Percentiles rank a stretch among this genome's conserved stretches.
Evolutionary conservation across 129 eudicot genomes (phyloP).

Genomic region (carrot (Daucus carota)): DNA sequence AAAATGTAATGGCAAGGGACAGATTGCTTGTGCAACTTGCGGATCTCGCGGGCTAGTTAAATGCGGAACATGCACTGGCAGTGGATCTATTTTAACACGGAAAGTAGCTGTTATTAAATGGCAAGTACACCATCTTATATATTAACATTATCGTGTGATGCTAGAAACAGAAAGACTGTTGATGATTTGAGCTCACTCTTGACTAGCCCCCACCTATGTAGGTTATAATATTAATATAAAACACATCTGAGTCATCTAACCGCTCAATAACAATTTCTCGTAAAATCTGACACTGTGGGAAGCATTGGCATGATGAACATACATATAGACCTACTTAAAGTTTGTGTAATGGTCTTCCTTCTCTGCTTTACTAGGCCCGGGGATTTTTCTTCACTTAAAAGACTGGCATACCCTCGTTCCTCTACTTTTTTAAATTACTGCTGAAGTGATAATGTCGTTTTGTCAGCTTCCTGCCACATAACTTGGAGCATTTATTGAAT

Average conservation of each 20-base stretch:
- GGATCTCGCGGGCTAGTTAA: conserved; percentile 74
- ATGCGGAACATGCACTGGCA: conserved; percentile 61
- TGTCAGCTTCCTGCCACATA: neutral
- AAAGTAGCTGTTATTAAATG: conserved; percentile 70
- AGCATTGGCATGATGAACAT: neutral
- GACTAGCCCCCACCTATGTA: neutral
- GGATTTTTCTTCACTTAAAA: neutral
- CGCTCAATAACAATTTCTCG: neutral
- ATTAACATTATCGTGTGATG: neutral
- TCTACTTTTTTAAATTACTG: neutral
- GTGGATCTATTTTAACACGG: conserved; percentile 67
- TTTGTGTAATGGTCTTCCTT: neutral
- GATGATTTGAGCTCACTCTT: neutral
- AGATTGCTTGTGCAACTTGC: conserved; percentile 79
- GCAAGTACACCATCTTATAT: conserved; percentile 24
- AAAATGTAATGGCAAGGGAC: conserved; percentile 83
- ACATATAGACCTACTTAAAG: neutral
- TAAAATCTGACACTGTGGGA: neutral
- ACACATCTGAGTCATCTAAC: neutral
- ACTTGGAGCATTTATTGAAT: neutral
- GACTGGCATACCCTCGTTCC: neutral
- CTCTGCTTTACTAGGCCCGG: neutral
- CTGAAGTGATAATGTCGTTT: neutral
- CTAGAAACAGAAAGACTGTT: neutral
- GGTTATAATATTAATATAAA: neutral